Evolutionary conservation across 768 basidiomycete genomes (phyloP).

Genomic region (Naematelia aurantialba): DNA sequence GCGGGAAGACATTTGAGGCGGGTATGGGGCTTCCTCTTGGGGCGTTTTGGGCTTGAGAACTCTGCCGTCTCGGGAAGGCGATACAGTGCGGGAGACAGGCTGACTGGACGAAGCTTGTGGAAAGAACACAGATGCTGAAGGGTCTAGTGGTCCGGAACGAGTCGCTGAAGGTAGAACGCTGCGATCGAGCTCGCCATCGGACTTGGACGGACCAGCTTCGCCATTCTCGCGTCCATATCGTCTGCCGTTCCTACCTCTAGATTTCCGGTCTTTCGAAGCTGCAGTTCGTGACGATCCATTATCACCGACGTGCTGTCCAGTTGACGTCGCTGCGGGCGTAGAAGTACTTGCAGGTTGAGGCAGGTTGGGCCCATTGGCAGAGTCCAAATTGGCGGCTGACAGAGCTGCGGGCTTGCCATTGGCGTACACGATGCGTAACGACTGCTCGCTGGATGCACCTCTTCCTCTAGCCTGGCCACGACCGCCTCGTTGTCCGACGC

Average conservation of each 20-base stretch:
- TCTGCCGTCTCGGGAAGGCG: neutral
- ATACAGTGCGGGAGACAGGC: neutral
- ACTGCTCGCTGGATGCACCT: neutral
- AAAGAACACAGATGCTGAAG: neutral
- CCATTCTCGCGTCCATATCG: neutral
- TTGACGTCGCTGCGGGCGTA: neutral
- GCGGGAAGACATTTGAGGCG: slow-evolving; percentile 11
- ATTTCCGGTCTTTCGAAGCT: neutral
- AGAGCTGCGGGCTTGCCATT: neutral
- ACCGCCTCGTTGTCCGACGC: neutral
- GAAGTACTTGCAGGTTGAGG: too few relatives aligned
- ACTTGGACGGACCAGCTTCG: neutral
- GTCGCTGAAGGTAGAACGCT: neutral
- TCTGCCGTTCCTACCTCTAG: neutral
- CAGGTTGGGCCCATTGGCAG: neutral
- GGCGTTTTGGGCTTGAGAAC: neutral
- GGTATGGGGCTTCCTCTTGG: neutral
- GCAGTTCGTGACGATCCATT: neutral
- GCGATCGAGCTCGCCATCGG: neutral
- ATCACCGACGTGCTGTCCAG: neutral
- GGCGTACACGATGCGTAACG: neutral
- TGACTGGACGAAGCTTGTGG: neutral
- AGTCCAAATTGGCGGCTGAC: neutral
- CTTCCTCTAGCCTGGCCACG: neutral
- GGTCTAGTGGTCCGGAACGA: neutral